Evolutionary conservation across 2,329 filamentous ascomycete species (phyloP), one percentile per base, ranked within the genome.

Genomic region (Emericellopsis atlantica): DNA sequence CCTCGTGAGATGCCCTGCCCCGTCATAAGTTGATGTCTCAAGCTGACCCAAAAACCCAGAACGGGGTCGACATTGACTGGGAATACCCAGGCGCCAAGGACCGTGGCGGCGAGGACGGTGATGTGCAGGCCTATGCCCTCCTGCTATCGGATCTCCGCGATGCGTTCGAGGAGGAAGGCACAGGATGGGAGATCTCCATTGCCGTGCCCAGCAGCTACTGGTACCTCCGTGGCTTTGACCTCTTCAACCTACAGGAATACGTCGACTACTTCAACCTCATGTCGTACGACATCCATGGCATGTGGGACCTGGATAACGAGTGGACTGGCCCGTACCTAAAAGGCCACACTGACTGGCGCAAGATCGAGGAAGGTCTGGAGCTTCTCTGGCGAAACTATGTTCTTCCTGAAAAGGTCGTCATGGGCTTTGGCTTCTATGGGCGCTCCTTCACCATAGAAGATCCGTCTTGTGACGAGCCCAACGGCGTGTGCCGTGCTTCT

Each of bases 381-480:
- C 59, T 72, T 0, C 49, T 73, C 3, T 72, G 69, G 66, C 54
- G 65, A 2, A 61, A 57, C 23, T 47, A 59, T 18, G 51, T 75
- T 2, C 46, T 53, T 1, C 56, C 70, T 0, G 29, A 40, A 0
- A 65, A 69, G 40, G 47, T 74, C 5, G 53, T 52, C 7, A 42
- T 72, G n/a, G 68, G 68, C 1, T 21, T 62, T 7, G 61, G 55
- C 1, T 68, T 65, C 42, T 70, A 70, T 42, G 65, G 65, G 0
- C 45, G 53, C 15, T 16, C 42, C 3, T 51, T 54, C 29, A 32
- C 42, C 24, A 45, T 52, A 4, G 44, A 41, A 9, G 45, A 37
- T 5, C 43, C 46, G 0, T 18, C 6, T 9, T 60, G 58, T 46
- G 46, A 43, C 15, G 37, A 42, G 0, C 43, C 59, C 4, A 29